Base-by-base conservation (phyloP, 2,329 filamentous ascomycete species). In the Parascedosporium putredinis region DNA sequence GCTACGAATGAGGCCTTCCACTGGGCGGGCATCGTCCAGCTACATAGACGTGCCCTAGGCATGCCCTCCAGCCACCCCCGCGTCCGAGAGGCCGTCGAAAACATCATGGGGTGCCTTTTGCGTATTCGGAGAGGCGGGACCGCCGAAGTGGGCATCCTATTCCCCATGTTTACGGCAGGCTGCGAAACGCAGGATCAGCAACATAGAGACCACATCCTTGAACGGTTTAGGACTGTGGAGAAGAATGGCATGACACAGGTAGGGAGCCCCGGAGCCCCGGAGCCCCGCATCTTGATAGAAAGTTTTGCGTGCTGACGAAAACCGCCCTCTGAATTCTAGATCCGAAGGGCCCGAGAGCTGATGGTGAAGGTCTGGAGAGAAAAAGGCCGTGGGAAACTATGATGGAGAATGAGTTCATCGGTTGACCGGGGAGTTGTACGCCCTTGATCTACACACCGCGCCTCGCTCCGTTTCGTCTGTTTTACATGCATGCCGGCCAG, bases 81-180 rank as follows among this genome's bases (percentile, higher is more conserved):
- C 20, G 83, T 93, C 0, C 80, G 82, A 56, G 66, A 69, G 9
- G 77, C 79, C 0, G 79, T 90, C 4, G 64, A 70, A 33, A 74
- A 78, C 53, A 84, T 91, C 43, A 68, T 87, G 24, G 67, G 69
- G 1, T 76, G 80, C 27, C 67, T 91, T 53, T 70, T 71, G 20
- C 76, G 75, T 33, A 78, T 93, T 45, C 69, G 79, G 10, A 67
- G 73, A 10, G 83, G 84, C 5, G 82, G 82, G 25, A 81, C 80
- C 14, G 85, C 86, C 0, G 87, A 91, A 63, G 81, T 79, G 7
- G 88, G 85, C 58, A 67, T 87, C 16, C 63, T 93, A 34, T 90
- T 93, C 55, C 87, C 88, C 0, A 81, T 93, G 67, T 93, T 93
- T 63, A 86, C 85, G 1, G 87, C 87, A 1, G 88, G 87, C 0